These are phyloP conservation scores for Petunia secreta DNA, from an alignment of 257 asterid genomes.

Conservation along the genomic window DNA sequence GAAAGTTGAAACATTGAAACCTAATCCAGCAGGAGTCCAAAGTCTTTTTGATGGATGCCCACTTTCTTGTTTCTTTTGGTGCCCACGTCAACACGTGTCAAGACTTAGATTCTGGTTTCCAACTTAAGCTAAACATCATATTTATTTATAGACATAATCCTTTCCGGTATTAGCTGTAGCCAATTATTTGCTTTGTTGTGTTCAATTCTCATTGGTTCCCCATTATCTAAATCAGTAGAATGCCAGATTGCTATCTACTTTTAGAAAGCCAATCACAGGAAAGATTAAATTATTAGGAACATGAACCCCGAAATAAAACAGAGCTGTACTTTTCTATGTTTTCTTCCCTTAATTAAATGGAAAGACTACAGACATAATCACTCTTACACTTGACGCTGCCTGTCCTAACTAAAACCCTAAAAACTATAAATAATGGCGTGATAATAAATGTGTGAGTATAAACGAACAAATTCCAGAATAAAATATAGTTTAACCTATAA, in stretches of 20 bases:
- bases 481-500: too few species aligned
- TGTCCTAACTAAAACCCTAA: neutral
- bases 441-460: too few species aligned
- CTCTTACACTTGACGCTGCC: neutral
- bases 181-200: conserved; percentile 13
- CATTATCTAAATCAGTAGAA: neutral
- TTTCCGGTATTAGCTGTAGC: neutral
- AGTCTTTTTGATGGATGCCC: too few species aligned
- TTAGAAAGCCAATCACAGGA: neutral
- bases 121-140: neutral
- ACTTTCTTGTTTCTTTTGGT: neutral
- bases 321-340: neutral
- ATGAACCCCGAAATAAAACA: neutral
- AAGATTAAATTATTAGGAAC: neutral
- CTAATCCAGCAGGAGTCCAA: conserved; percentile 20
- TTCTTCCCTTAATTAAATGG: neutral
- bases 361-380: neutral
- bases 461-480: too few species aligned
- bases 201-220: neutral
- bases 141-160: neutral
- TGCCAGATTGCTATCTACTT: conserved; percentile 20
- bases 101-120: neutral
- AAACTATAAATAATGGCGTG: neutral
- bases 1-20: neutral
- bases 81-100: conserved; percentile 3